Conservation (phyloP, 495 filamentous ascomycete species). For the Lindgomyces ingoldianus region DNA sequence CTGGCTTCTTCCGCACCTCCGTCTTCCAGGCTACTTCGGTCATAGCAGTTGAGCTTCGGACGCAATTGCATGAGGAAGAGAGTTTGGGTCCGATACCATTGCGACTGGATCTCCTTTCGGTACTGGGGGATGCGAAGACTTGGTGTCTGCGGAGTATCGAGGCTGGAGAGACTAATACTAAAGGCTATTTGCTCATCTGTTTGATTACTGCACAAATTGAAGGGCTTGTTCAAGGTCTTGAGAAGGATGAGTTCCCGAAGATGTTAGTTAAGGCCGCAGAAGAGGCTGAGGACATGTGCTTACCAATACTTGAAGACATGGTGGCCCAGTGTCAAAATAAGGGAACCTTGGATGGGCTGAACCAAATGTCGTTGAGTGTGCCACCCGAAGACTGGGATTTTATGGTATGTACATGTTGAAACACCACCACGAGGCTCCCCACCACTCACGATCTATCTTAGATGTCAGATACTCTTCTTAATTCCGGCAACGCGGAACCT, state of each 20-base stretch:
- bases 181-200: conserved; percentile 52
- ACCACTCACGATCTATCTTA: not conserved
- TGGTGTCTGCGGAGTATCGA: conserved; percentile 50
- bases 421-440: not conserved
- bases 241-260: conserved; percentile 40
- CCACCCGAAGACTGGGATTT: conserved; percentile 15
- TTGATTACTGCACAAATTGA: conserved; percentile 51
- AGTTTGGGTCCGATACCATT: conserved; percentile 48
- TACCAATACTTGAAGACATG: conserved; percentile 43
- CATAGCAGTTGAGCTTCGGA: conserved; percentile 52
- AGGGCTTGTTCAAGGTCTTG: conserved; percentile 45
- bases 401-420: not conserved
- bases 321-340: conserved; percentile 22
- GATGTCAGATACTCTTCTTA: conserved; percentile 6
- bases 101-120: conserved; percentile 52
- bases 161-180: conserved; percentile 60
- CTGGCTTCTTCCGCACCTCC: conserved; percentile 52
- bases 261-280: conserved; percentile 47
- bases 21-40: conserved; percentile 49
- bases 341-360: not conserved
- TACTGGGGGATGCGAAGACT: conserved; percentile 50
- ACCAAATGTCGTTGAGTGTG: not conserved
- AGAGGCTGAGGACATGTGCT: conserved; percentile 41
- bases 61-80: conserved; percentile 56
- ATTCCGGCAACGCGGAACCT: not conserved